Conservation (phyloP, 139 green algal species). For the Ulvella scutata region DNA sequence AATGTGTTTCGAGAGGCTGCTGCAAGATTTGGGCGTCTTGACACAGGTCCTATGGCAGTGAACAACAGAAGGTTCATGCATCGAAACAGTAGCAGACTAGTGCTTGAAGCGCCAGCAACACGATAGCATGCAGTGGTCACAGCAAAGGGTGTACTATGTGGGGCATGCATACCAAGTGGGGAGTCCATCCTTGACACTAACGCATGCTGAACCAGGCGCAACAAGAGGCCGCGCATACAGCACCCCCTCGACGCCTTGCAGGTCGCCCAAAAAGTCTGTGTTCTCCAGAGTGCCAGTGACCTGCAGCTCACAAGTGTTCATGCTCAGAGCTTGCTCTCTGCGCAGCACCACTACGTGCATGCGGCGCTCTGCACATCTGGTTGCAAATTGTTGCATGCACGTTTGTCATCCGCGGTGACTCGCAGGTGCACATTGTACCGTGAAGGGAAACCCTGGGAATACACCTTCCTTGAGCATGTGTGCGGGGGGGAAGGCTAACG, state of each 20-base stretch:
- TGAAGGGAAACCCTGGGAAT: too few relatives aligned
- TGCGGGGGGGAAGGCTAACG: too few relatives aligned
- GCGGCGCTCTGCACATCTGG: too few relatives aligned
- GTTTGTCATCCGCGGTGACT: too few relatives aligned
- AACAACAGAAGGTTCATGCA: background rate
- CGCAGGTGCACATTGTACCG: too few relatives aligned
- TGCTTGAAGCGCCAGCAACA: background rate
- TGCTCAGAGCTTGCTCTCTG: too few relatives aligned
- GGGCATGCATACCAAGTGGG: conserved; percentile 72
- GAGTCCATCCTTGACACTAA: conserved; percentile 59
- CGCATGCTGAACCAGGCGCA: conserved; percentile 12
- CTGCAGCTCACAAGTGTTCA: conserved; percentile 6
- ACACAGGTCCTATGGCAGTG: background rate
- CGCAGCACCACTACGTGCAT: too few relatives aligned
- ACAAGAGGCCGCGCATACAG: conserved; percentile 62
- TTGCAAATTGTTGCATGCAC: too few relatives aligned
- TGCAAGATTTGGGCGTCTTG: background rate
- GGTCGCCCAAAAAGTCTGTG: conserved; percentile 29
- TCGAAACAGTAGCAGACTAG: background rate
- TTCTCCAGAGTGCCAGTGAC: conserved; percentile 27
- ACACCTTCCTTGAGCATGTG: too few relatives aligned
- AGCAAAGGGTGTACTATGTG: conserved; percentile 19
- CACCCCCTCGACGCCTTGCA: conserved; percentile 31
- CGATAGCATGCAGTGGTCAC: background rate
- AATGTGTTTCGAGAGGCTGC: background rate